These are phyloP conservation scores for Irpex lacteus DNA, from an alignment of 1,284 basidiomycete species.

Conservation along the genomic window DNA sequence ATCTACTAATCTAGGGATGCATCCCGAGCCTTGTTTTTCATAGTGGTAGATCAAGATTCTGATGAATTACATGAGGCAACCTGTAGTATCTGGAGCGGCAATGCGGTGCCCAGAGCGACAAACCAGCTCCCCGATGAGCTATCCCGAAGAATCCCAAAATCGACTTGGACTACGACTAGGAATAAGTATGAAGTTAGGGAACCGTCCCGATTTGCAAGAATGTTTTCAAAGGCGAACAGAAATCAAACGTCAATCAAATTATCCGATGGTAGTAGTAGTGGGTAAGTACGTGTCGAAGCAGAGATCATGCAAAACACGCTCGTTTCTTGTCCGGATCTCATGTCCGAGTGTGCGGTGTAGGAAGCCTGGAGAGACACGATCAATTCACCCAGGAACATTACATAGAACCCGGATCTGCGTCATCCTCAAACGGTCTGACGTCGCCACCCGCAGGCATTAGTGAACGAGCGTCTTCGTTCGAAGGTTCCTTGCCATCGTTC, in stretches of 20 bases:
- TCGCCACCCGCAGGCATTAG: neutral
- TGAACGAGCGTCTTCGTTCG: neutral
- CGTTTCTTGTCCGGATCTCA: neutral
- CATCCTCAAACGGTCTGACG: constrained; percentile 2
- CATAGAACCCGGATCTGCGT: constrained; percentile 1
- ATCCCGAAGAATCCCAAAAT: too few species aligned
- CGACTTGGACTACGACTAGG: too few species aligned
- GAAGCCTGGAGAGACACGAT: neutral
- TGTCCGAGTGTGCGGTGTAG: neutral
- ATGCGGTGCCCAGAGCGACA: too few species aligned
- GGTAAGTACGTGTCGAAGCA: neutral
- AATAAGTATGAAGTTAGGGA: too few species aligned
- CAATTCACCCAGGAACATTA: neutral
- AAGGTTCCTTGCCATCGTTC: neutral
- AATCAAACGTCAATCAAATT: too few species aligned
- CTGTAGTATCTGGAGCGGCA: too few species aligned
- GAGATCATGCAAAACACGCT: neutral
- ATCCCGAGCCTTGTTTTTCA: neutral
- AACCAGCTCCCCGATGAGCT: too few species aligned
- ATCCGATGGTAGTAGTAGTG: neutral
- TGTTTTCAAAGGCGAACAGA: too few species aligned
- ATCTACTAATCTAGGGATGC: neutral
- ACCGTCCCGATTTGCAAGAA: too few species aligned
- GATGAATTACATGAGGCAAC: too few species aligned
- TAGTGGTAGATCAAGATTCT: neutral